Conservation (phyloP, 2,329 filamentous ascomycete genomes). For the Claviceps sp. region DNA sequence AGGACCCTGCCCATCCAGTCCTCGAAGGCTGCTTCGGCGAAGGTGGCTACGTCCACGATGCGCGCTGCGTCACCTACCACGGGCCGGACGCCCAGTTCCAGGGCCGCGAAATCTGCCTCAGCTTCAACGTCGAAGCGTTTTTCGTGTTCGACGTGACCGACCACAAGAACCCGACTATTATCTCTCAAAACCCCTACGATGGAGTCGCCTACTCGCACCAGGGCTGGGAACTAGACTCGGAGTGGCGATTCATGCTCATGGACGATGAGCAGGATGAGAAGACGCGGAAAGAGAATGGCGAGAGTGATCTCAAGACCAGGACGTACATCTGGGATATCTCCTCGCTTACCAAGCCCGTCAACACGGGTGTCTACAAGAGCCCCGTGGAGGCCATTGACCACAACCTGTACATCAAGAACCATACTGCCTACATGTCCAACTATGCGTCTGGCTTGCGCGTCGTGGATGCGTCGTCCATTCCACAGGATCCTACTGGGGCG, state of each 20-base stretch:
- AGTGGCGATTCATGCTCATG: conserved; percentile 29
- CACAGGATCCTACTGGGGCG: conserved; percentile 23
- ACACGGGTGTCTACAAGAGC: conserved; percentile 27
- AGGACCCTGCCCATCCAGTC: conserved; percentile 35
- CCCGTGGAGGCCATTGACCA: conserved; percentile 27
- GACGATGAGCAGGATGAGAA: conserved; percentile 41
- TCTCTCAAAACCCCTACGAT: conserved; percentile 38
- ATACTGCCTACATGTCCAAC: conserved; percentile 30
- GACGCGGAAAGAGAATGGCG: conserved; percentile 21
- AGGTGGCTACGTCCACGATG: conserved; percentile 39
- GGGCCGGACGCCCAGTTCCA: conserved; percentile 28
- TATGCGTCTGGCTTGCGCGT: conserved; percentile 33
- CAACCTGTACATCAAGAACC: conserved; percentile 31
- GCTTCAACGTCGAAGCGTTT: conserved; percentile 35
- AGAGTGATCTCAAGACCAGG: conserved; percentile 19
- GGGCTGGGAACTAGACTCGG: conserved; percentile 34
- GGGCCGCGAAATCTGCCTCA: conserved; percentile 37
- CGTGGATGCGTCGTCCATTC: conserved; percentile 19
- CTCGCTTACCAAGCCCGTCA: conserved; percentile 23
- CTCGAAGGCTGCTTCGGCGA: conserved; percentile 33
- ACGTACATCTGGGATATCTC: conserved; percentile 37
- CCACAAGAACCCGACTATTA: conserved; percentile 28
- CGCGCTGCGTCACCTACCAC: conserved; percentile 38
- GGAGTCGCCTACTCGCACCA: conserved; percentile 42
- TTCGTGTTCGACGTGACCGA: conserved; percentile 32